Base-by-base conservation (phyloP, 2,329 filamentous ascomycete species). In the Diaporthe vaccinii region DNA sequence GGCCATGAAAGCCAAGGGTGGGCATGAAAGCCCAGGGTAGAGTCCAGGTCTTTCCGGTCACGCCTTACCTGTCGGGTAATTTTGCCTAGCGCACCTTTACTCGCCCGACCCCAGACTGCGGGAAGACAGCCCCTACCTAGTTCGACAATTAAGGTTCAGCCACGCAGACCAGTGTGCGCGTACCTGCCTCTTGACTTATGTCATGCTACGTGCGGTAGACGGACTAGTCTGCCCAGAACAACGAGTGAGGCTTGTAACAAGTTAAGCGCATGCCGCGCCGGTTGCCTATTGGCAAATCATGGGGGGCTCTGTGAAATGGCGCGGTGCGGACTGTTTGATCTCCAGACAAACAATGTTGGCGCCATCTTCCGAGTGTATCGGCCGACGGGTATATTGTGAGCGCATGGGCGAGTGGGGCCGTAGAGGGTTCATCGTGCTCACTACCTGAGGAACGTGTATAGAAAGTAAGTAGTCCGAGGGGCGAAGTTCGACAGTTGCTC, bases 1-100 rank as follows among this genome's bases (percentile, higher is more conserved):
- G 15, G 25, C 20, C 25, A 41, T 31, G n/a, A 34, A 12, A 51
- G 44, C 46, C 62, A 68, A 53, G 62, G 62, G 31, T 53, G 12
- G 44, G 62, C 62, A 68, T 53, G 31, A 65, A n/a, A 12, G 22
- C 14, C 44, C 62, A 49, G 12, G 44, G 14, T 25, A 2, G 20
- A n/a, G 61, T 34, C 25, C 28, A 36, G 20, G 46, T 28, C 61
- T 67, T 34, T n/a, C 65, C 41, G 65, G 65, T 15, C 7, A 68
- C 34, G 65, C 65, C 65, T 53, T 68, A 41, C 65, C 65, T 53
- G 65, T 53, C 65, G 65, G 65, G 65, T 68, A 68, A 68, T 68
- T 68, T 34, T 68, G 46, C 34, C 65, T 31, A 39, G 49, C 46
- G n/a, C n/a, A n/a, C n/a, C n/a, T n/a, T n/a, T n/a, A 31, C 12